These are phyloP conservation scores for Chaetomidium leptoderma DNA, from an alignment of 495 filamentous ascomycete species.

Conservation along the genomic window DNA sequence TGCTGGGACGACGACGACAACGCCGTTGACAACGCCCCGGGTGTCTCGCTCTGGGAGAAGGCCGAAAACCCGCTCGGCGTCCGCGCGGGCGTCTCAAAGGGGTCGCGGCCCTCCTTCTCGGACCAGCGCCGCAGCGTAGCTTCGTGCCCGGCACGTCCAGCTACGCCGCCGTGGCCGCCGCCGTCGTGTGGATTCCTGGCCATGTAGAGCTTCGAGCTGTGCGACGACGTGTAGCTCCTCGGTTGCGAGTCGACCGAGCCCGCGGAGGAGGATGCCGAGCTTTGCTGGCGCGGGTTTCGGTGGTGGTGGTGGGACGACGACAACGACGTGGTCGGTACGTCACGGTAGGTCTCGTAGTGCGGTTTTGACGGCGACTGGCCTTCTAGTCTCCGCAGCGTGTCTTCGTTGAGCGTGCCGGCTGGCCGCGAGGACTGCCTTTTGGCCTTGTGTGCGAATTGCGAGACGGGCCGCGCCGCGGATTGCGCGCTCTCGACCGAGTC, in stretches of 20 bases:
- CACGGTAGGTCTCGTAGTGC: constrained; percentile 24
- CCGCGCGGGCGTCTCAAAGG: constrained; percentile 26
- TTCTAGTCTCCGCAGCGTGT: constrained; percentile 35
- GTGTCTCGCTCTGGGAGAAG: constrained; percentile 1
- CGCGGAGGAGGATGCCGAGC: constrained; percentile 33
- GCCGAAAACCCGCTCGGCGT: constrained; percentile 28
- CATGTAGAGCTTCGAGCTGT: constrained; percentile 26
- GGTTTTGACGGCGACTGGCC: constrained; percentile 23
- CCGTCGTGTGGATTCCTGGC: background rate
- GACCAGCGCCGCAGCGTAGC: background rate
- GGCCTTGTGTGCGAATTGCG: constrained; percentile 17
- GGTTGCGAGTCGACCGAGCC: constrained; percentile 36
- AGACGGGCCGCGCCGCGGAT: constrained; percentile 15
- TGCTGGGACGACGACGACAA: no score
- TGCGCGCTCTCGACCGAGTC: constrained; percentile 17
- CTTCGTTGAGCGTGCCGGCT: constrained; percentile 29
- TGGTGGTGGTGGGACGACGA: background rate
- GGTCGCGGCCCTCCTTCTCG: constrained; percentile 14
- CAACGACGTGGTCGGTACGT: constrained; percentile 19
- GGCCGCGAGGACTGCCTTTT: background rate
- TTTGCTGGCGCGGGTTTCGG: constrained; percentile 23
- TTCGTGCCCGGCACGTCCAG: constrained; percentile 7
- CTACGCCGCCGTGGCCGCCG: no score
- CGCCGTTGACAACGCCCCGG: no score
- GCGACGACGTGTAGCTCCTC: constrained; percentile 20